A percentile compares a stretch with the other conserved stretches of the same genome.
Conservation (phyloP, 2,329 filamentous ascomycete species). For the Leptodontidium sp. region DNA sequence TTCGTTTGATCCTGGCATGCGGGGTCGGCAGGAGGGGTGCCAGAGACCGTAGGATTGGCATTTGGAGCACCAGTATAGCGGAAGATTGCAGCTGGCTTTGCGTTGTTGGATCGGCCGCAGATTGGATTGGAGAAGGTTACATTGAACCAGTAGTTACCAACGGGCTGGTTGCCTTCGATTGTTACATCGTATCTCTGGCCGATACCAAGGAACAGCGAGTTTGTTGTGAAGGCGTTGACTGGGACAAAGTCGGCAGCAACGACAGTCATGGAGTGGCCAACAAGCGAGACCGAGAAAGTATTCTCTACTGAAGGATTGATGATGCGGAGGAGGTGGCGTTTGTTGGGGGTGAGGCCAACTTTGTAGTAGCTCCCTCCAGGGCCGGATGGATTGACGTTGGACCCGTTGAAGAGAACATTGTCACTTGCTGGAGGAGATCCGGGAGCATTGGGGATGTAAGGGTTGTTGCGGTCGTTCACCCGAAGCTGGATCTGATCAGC, state of each 20-base stretch:
- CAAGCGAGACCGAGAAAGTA: slow-evolving; percentile 55
- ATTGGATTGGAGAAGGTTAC: slow-evolving; percentile 19
- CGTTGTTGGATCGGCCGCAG: slow-evolving; percentile 27
- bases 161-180: slow-evolving; percentile 55
- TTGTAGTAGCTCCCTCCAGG: slow-evolving; percentile 38
- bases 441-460: slow-evolving; percentile 7
- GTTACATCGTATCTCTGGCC: slow-evolving; percentile 56
- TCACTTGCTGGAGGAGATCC: slow-evolving; percentile 37
- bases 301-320: slow-evolving; percentile 55
- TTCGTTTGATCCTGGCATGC: slow-evolving; percentile 21
- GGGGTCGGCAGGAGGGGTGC: slow-evolving; percentile 10
- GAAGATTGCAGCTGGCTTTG: slow-evolving; percentile 30
- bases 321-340: slow-evolving; percentile 55
- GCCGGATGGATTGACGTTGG: slow-evolving; percentile 12
- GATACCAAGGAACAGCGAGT: slow-evolving; percentile 64
- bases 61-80: slow-evolving; percentile 27
- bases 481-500: slow-evolving; percentile 29
- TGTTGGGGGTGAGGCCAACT: slow-evolving; percentile 48
- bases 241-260: slow-evolving; percentile 70
- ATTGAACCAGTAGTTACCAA: slow-evolving; percentile 59
- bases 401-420: slow-evolving; percentile 40
- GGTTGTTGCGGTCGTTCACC: slow-evolving; percentile 5
- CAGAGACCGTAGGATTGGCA: slow-evolving; percentile 7
- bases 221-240: slow-evolving; percentile 66
- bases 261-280: slow-evolving; percentile 62